phyloP scores from a whole-genome alignment of 257 asterid genomes.

The Fraxinus excelsior region DNA sequence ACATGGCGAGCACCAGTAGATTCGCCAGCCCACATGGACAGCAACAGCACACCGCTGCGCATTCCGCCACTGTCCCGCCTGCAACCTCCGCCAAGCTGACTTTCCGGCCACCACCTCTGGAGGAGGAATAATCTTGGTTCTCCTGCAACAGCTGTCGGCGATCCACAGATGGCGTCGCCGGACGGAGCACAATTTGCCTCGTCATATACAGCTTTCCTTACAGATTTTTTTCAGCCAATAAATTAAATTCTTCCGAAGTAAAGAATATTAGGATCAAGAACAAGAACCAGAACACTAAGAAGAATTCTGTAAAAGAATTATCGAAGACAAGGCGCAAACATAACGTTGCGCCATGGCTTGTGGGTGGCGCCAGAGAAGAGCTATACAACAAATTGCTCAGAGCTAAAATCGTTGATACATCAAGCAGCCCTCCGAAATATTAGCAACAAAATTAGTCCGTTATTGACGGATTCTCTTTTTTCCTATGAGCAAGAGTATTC shows the following conservation, averaged over 20 bases:
- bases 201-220: conserved; percentile 26
- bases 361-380: neutral
- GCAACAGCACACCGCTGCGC: conserved; percentile 53
- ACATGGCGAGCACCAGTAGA: conserved; percentile 36
- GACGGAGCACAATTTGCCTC: conserved; percentile 35
- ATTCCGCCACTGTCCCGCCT: conserved; percentile 54
- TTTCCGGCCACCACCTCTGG: conserved; percentile 6
- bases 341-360: neutral
- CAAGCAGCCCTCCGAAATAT: neutral
- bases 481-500: neutral
- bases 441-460: neutral
- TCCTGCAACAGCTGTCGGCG: conserved; percentile 30
- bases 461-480: neutral
- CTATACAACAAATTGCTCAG: neutral
- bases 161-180: conserved; percentile 17
- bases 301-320: neutral
- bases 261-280: neutral
- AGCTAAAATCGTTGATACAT: neutral
- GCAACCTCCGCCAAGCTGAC: conserved; percentile 44
- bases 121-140: conserved; percentile 18
- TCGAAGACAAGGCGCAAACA: neutral
- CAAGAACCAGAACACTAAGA: neutral
- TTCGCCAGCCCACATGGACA: conserved; percentile 46
- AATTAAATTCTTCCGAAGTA: neutral
- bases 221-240: neutral